phyloP scores from a whole-genome alignment of 2,329 filamentous ascomycete species.

The Geoglossum cookeanum region DNA sequence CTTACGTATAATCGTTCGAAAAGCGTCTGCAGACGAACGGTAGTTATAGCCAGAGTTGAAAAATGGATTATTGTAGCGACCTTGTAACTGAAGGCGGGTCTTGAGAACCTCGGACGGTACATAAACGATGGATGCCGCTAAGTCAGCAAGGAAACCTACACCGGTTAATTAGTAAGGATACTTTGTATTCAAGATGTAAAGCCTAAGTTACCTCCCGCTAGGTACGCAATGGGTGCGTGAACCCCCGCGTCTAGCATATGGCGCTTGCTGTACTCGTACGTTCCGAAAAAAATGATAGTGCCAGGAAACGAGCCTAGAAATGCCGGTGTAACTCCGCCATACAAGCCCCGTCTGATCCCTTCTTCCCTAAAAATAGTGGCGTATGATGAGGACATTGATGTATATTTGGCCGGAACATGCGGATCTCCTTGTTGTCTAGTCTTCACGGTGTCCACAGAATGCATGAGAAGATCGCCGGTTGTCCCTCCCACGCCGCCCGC shows the following conservation, averaged over 20 bases:
- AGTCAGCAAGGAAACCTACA: constrained; percentile 73
- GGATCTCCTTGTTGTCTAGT: constrained; percentile 94
- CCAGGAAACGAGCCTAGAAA: constrained; percentile 84
- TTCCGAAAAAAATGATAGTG: constrained; percentile 87
- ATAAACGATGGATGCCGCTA: constrained; percentile 82
- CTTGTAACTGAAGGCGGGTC: constrained; percentile 88
- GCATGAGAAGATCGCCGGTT: constrained; percentile 94
- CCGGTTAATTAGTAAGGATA: neutral
- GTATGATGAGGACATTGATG: constrained; percentile 77
- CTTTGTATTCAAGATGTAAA: neutral
- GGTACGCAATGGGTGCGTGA: constrained; percentile 66
- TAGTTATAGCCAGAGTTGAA: constrained; percentile 96
- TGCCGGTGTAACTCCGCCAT: constrained; percentile 83
- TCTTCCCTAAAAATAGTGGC: constrained; percentile 86
- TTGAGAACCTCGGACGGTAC: constrained; percentile 96
- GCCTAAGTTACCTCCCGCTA: constrained; percentile 46
- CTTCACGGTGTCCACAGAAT: constrained; percentile 96
- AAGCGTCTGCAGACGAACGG: constrained; percentile 63
- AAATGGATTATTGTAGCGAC: constrained; percentile 83
- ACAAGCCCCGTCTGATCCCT: constrained; percentile 66
- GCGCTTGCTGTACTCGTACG: constrained; percentile 89
- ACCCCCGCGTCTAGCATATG: constrained; percentile 70
- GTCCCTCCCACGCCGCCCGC: constrained; percentile 85
- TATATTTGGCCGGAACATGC: constrained; percentile 80
- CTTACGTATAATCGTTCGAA: constrained; percentile 60